Evolutionary conservation across 768 basidiomycete species (phyloP).

Genomic region (Leccinum variicolor): DNA sequence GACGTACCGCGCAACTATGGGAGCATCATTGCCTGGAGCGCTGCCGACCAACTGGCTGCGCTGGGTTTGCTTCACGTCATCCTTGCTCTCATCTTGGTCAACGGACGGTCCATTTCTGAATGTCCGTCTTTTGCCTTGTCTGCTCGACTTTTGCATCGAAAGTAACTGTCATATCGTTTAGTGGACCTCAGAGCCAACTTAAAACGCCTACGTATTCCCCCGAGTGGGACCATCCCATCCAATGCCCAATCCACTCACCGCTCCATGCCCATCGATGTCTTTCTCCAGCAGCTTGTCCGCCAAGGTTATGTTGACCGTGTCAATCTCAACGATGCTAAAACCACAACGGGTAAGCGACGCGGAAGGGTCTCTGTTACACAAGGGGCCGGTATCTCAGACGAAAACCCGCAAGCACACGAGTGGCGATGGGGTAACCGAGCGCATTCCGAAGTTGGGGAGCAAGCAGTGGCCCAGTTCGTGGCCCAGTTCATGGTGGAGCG

Average conservation of each 20-base stretch:
- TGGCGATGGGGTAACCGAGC: constrained; percentile 89
- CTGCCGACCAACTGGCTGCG: background rate
- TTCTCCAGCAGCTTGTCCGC: constrained; percentile 58
- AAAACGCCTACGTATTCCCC: constrained; percentile 62
- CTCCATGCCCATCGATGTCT: constrained; percentile 57
- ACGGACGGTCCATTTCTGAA: constrained; percentile 70
- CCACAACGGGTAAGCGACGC: constrained; percentile 50
- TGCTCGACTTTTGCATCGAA: background rate
- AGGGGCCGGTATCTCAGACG: constrained; percentile 19
- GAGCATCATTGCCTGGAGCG: constrained; percentile 72
- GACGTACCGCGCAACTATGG: constrained; percentile 56
- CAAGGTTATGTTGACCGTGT: constrained; percentile 79
- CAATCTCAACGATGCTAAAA: constrained; percentile 47
- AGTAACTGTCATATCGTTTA: constrained; percentile 25
- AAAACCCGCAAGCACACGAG: constrained; percentile 42
- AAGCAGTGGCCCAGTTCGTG: constrained; percentile 68
- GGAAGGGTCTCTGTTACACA: constrained; percentile 46
- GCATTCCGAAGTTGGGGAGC: constrained; percentile 80
- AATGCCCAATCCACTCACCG: constrained; percentile 48
- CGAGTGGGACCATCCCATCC: constrained; percentile 47
- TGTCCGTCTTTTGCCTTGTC: constrained; percentile 38
- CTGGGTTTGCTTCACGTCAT: constrained; percentile 76
- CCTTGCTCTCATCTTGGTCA: constrained; percentile 80
- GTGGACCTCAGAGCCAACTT: constrained; percentile 72
- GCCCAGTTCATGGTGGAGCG: constrained; percentile 62